These are phyloP conservation scores for Phaseolus coccineus DNA, from an alignment of 331 rosid genomes.

Conservation along the genomic window DNA sequence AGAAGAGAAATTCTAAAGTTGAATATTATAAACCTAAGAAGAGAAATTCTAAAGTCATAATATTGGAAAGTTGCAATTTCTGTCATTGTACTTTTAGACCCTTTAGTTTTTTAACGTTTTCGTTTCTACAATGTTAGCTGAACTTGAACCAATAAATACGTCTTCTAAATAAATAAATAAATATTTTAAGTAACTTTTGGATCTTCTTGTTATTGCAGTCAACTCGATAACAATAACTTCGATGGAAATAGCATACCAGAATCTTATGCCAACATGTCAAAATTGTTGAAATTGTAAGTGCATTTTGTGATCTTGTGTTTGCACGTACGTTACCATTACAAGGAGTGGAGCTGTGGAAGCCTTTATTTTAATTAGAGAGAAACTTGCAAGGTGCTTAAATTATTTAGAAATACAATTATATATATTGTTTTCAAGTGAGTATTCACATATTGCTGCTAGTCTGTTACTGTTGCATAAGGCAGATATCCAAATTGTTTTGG, in stretches of 20 bases:
- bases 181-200: slow-evolving; percentile 2
- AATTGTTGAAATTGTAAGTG: slow-evolving; percentile 84
- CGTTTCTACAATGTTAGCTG: background rate
- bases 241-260: slow-evolving; percentile 70
- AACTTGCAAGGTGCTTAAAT: no score
- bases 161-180: background rate
- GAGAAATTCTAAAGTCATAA: background rate
- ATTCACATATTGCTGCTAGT: background rate
- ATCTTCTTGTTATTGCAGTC: slow-evolving; percentile 68
- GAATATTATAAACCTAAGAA: slow-evolving; percentile 3
- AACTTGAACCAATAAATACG: background rate
- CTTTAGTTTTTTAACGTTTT: background rate
- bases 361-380: slow-evolving; percentile 13
- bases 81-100: background rate
- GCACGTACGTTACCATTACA: slow-evolving; percentile 28
- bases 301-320: slow-evolving; percentile 28
- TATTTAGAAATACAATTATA: no score
- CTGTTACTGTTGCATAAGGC: slow-evolving; percentile 3
- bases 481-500: background rate
- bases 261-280: slow-evolving; percentile 69
- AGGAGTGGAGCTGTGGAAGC: slow-evolving; percentile 4
- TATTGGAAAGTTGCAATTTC: slow-evolving; percentile 1
- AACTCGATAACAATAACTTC: slow-evolving; percentile 92
- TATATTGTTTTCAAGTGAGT: slow-evolving; percentile 7
- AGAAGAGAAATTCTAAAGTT: background rate